Percentiles rank a stretch among this genome's conserved stretches.
These are phyloP conservation scores for Cryptococcus sp. DNA, from an alignment of 1,284 basidiomycete genomes.

Conservation along the genomic window DNA sequence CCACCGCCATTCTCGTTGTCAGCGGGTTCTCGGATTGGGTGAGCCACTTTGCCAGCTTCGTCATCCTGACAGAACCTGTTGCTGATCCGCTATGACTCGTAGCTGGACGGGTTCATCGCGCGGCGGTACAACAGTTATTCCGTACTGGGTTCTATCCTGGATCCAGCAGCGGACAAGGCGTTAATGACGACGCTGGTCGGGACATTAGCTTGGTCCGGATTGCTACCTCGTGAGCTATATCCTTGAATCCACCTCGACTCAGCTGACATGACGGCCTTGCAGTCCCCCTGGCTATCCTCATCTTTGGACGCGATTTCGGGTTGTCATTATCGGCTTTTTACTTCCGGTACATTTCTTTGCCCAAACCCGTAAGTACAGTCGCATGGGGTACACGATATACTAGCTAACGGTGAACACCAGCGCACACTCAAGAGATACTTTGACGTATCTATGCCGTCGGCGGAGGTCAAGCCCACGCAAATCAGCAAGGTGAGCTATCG, in stretches of 20 bases:
- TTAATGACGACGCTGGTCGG: slow-evolving; percentile 93
- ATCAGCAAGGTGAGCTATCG: slow-evolving; percentile 74
- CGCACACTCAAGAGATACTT: slow-evolving; percentile 92
- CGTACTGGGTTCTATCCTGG: slow-evolving; percentile 90
- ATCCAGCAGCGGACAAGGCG: slow-evolving; percentile 95
- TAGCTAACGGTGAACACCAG: slow-evolving; percentile 54
- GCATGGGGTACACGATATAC: neutral
- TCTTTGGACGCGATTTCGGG: slow-evolving; percentile 85
- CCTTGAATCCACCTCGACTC: neutral
- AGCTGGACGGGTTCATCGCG: slow-evolving; percentile 90
- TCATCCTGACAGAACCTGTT: slow-evolving; percentile 1
- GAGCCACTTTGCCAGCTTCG: slow-evolving; percentile 41
- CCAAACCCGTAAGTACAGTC: slow-evolving; percentile 68
- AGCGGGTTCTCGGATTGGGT: slow-evolving; percentile 91
- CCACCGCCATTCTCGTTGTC: slow-evolving; percentile 79
- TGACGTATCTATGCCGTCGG: slow-evolving; percentile 92
- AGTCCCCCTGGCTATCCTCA: slow-evolving; percentile 83
- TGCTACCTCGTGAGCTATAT: slow-evolving; percentile 71
- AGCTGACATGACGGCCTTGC: slow-evolving; percentile 3
- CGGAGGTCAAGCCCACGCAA: slow-evolving; percentile 83
- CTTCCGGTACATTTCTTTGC: slow-evolving; percentile 87
- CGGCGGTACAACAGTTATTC: slow-evolving; percentile 80
- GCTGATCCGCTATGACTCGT: neutral
- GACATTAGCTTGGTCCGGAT: slow-evolving; percentile 76
- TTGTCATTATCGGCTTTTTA: slow-evolving; percentile 90